These are phyloP conservation scores for Mucor indicus DNA, from an alignment of 371 early-diverging fungal species.

Conservation along the genomic window DNA sequence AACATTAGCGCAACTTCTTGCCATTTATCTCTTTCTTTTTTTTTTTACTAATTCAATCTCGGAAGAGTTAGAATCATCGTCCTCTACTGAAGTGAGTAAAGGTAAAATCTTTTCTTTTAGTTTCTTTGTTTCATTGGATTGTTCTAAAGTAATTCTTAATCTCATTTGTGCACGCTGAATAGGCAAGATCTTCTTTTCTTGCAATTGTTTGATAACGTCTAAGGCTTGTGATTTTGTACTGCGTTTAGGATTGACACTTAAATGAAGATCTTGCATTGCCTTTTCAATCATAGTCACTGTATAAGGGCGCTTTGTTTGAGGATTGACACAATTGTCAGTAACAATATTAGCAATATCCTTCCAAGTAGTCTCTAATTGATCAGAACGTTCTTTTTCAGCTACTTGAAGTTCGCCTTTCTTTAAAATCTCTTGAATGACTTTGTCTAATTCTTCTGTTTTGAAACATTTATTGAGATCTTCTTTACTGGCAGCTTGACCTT, in stretches of 20 bases:
- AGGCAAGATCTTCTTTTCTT: slow-evolving; percentile 83
- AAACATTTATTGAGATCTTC: slow-evolving; percentile 88
- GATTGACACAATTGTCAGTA: slow-evolving; percentile 93
- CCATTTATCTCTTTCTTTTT: too few species aligned
- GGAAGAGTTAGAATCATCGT: slow-evolving; percentile 77
- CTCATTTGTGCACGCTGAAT: slow-evolving; percentile 95
- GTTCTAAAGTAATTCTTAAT: slow-evolving; percentile 69
- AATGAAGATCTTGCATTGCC: slow-evolving; percentile 91
- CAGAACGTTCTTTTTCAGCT: slow-evolving; percentile 89
- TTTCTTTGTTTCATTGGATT: slow-evolving; percentile 83
- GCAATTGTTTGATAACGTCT: slow-evolving; percentile 89
- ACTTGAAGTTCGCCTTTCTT: slow-evolving; percentile 96
- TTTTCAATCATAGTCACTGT: slow-evolving; percentile 97
- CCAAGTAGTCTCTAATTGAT: slow-evolving; percentile 76
- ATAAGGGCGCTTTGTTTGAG: slow-evolving; percentile 92
- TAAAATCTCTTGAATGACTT: slow-evolving; percentile 88
- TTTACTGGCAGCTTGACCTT: slow-evolving; percentile 90
- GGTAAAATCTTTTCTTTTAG: slow-evolving; percentile 74
- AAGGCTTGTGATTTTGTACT: slow-evolving; percentile 86
- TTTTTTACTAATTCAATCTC: slow-evolving; percentile 83
- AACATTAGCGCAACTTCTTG: too few species aligned
- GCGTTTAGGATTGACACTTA: slow-evolving; percentile 82
- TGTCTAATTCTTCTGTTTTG: slow-evolving; percentile 79
- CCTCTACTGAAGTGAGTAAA: slow-evolving; percentile 76
- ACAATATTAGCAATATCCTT: slow-evolving; percentile 93